These are phyloP conservation scores for Colletotrichum incanum DNA, from an alignment of 2,329 filamentous ascomycete genomes.

Conservation along the genomic window DNA sequence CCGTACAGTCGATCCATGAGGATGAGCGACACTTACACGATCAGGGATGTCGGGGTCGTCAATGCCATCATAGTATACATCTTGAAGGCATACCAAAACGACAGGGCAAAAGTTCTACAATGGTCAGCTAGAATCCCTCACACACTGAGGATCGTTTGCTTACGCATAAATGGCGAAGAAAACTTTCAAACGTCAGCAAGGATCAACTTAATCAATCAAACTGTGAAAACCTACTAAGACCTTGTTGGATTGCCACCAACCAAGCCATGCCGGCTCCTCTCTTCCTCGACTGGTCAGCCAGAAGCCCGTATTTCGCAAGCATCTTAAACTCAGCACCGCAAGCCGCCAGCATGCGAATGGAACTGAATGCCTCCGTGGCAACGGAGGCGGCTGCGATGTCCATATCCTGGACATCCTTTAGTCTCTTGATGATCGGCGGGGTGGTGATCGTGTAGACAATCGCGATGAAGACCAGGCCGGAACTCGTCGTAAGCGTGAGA, in stretches of 20 bases:
- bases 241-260: constrained; percentile 47
- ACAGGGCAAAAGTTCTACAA: constrained; percentile 45
- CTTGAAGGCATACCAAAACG: constrained; percentile 45
- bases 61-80: constrained; percentile 45
- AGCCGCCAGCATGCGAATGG: constrained; percentile 61
- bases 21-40: constrained; percentile 42
- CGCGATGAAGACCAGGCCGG: constrained; percentile 60
- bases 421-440: constrained; percentile 52
- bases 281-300: constrained; percentile 55
- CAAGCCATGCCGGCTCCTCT: constrained; percentile 48
- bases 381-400: constrained; percentile 55
- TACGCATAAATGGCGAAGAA: constrained; percentile 46
- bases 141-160: background rate
- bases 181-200: constrained; percentile 31
- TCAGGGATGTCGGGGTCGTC: constrained; percentile 44
- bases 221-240: constrained; percentile 43
- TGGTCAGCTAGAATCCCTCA: background rate
- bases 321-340: constrained; percentile 58
- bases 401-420: constrained; percentile 54
- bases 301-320: constrained; percentile 53
- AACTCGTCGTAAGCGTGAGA: constrained; percentile 65
- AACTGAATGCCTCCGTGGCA: constrained; percentile 58
- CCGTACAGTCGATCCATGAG: background rate
- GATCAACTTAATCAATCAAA: background rate
- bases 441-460: constrained; percentile 51